Conservation (phyloP, 176 grass and related monocot species). For the Chrysopogon serrulatus region DNA sequence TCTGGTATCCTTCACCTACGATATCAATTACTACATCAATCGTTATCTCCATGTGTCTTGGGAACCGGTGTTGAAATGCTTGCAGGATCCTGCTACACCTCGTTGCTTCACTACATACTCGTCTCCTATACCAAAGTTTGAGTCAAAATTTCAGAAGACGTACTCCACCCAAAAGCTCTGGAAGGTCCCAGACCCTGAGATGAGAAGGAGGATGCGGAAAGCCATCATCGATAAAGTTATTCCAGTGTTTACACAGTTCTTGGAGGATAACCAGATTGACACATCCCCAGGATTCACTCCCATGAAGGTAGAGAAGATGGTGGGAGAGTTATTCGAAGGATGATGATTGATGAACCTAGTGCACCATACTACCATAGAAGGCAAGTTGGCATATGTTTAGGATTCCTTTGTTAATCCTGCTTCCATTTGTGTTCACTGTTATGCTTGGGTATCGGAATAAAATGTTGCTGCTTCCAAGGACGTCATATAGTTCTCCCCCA, state of each 20-base stretch:
- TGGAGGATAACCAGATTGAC: neutral
- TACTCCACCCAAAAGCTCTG: neutral
- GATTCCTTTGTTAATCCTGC: neutral
- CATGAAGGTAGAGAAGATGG: neutral
- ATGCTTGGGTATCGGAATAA: neutral
- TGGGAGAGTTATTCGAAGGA: conserved; percentile 7
- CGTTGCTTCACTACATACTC: neutral
- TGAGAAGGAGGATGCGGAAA: neutral
- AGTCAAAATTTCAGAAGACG: neutral
- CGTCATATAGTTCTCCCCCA: too few relatives aligned
- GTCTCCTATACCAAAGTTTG: neutral
- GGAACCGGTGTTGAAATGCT: neutral
- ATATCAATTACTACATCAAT: neutral
- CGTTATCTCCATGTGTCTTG: neutral
- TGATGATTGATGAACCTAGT: neutral
- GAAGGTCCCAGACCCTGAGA: neutral
- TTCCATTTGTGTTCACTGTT: neutral
- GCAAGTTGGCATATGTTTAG: neutral
- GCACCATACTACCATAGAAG: neutral
- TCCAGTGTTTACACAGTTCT: neutral
- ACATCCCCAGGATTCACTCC: neutral
- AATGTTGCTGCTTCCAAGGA: neutral
- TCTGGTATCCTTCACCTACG: neutral
- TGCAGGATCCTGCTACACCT: neutral
- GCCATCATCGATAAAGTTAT: neutral